Evolutionary conservation across 2,329 filamentous ascomycete genomes (phyloP), one percentile per base, ranked within the genome.

Genomic region (Fusarium sp.): DNA sequence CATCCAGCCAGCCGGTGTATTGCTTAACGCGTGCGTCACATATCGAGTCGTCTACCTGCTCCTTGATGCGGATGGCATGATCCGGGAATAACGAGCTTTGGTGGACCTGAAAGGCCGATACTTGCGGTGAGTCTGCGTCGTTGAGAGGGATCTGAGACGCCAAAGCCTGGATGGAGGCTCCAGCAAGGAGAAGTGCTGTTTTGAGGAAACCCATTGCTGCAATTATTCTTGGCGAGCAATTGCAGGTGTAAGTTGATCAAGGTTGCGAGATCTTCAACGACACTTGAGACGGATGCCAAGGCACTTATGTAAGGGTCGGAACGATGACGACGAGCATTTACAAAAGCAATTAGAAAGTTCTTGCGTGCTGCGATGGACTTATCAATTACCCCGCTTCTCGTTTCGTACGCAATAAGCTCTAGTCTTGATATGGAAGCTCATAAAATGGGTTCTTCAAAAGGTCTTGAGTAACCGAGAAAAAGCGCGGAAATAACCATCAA

Each of bases 1-100:
- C 20, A 12, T 70, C 68, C 0, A 70, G 50, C 68, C 68, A 70
- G 1, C 68, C 68, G 0, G 68, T 70, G 28, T 69, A 70, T 19
- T 70, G 68, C 43, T 70, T 70, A 3, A 68, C 64, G 1, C 59
- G 65, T 2, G 68, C 66, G 7, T 70, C 58, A 15, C 68, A 70
- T 7, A 71, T 63, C 3, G 51, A 47, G 14, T 50, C 17, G 6
- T 64, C 55, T 1, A 52, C 36, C 32, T 70, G 68, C 14, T 70
- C 65, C 3, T 50, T 62, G 20, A 71, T 69, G 12, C 68, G 68
- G 12, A 70, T 59, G 2, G 68, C 57, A 15, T 70, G 57, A 4
- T 57, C 50, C 1, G 65, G 68, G 3, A 49, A 57, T 1, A 63
- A 11, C 2, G 58, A 57, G 10, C 60, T 63, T 19, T 62, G 59